Percentiles rank a stretch among this genome's conserved stretches.
phyloP scores from a whole-genome alignment of 2,329 filamentous ascomycete genomes.

The Ophiostoma sp. region DNA sequence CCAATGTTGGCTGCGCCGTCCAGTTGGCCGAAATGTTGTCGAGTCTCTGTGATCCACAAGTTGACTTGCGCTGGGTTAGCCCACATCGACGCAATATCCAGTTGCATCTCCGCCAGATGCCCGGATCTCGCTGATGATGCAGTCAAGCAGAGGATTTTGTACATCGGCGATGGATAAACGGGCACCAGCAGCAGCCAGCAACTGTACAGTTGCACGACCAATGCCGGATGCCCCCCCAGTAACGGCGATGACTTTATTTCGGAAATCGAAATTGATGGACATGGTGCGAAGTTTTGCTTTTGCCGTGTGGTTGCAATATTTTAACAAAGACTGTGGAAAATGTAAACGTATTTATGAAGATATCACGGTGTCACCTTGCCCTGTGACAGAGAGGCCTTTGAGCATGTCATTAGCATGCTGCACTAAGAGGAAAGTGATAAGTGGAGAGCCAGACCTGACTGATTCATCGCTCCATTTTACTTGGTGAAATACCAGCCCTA shows the following conservation, averaged over 20 bases:
- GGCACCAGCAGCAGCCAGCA: constrained; percentile 45
- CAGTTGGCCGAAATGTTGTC: constrained; percentile 50
- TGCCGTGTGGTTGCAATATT: neutral
- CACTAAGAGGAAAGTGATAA: no score
- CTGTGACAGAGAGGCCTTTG: no score
- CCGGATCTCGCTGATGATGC: neutral
- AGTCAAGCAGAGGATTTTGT: constrained; percentile 33
- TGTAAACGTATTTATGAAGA: no score
- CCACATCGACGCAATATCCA: neutral
- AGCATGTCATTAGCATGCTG: no score
- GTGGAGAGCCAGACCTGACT: no score
- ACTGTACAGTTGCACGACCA: constrained; percentile 46
- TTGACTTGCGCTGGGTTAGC: constrained; percentile 40
- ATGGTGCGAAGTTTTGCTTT: neutral
- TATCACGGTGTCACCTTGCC: no score
- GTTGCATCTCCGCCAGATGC: constrained; percentile 8
- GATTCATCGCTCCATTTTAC: no score
- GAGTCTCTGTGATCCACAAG: constrained; percentile 50
- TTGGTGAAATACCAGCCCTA: no score
- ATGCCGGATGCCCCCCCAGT: constrained; percentile 44
- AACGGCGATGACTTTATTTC: constrained; percentile 22
- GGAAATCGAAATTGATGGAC: neutral
- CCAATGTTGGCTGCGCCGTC: constrained; percentile 60
- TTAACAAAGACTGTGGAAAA: no score
- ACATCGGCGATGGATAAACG: constrained; percentile 49